These are phyloP conservation scores for Leccinum longicurvipes DNA, from an alignment of 768 basidiomycete species.

Conservation along the genomic window DNA sequence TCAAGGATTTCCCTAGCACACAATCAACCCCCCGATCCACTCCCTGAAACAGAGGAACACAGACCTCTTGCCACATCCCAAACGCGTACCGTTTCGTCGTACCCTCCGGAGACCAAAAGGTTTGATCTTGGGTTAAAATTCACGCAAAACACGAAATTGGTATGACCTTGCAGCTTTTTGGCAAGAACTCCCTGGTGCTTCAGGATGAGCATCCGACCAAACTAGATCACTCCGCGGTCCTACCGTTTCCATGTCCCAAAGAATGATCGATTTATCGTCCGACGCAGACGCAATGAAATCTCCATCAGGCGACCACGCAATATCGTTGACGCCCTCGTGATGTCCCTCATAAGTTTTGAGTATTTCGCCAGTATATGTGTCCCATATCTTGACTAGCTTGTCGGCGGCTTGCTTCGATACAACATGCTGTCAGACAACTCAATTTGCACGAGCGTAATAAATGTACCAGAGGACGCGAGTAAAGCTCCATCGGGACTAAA, in stretches of 20 bases:
- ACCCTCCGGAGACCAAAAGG: slow-evolving; percentile 88
- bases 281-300: slow-evolving; percentile 87
- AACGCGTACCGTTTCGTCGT: slow-evolving; percentile 94
- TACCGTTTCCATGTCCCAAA: slow-evolving; percentile 79
- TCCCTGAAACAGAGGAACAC: neutral
- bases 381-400: slow-evolving; percentile 80
- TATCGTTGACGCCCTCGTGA: slow-evolving; percentile 80
- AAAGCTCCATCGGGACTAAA: slow-evolving; percentile 83
- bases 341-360: slow-evolving; percentile 73
- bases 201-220: neutral
- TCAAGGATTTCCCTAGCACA: slow-evolving; percentile 69
- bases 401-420: slow-evolving; percentile 69
- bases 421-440: slow-evolving; percentile 20
- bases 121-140: slow-evolving; percentile 90
- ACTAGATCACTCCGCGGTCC: slow-evolving; percentile 9
- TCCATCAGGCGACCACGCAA: slow-evolving; percentile 85
- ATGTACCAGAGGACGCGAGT: slow-evolving; percentile 83
- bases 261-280: slow-evolving; percentile 84
- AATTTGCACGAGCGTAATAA: slow-evolving; percentile 2
- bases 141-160: slow-evolving; percentile 91
- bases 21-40: slow-evolving; percentile 1
- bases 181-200: slow-evolving; percentile 48
- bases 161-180: slow-evolving; percentile 78
- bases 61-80: slow-evolving; percentile 93
- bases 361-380: slow-evolving; percentile 67